phyloP scores from a whole-genome alignment of 169 alveolate genomes.

The Eimeria nieschulzi region DNA sequence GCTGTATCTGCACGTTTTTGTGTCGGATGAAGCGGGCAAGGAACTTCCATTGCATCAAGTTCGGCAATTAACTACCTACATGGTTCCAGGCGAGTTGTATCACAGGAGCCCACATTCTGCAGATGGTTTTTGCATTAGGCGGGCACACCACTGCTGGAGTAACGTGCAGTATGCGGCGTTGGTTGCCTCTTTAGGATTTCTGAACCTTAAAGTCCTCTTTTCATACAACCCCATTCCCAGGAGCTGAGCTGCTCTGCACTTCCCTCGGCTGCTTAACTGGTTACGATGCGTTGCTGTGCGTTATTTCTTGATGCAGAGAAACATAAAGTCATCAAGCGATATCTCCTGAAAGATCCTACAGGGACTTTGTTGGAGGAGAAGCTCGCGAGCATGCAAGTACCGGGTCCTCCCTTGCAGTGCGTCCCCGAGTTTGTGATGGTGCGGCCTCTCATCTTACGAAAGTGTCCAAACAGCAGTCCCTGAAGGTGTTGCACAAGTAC shows the following conservation, averaged over 20 bases:
- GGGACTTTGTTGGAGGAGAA: neutral
- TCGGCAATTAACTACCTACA: constrained; percentile 1
- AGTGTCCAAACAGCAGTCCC: no score
- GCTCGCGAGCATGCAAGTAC: constrained; percentile 6
- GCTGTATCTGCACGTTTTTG: constrained; percentile 8
- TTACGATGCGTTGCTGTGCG: neutral
- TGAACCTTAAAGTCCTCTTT: neutral
- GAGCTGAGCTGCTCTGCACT: no score
- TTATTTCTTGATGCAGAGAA: neutral
- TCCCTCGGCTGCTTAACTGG: no score
- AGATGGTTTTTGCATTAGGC: neutral
- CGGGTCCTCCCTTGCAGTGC: constrained; percentile 5
- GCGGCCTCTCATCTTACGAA: neutral
- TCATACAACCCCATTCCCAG: neutral
- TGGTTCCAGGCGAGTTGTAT: constrained; percentile 14
- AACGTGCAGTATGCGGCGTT: neutral
- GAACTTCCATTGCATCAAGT: constrained; percentile 12
- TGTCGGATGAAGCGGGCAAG: constrained; percentile 18
- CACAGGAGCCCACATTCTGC: neutral
- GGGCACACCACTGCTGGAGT: neutral
- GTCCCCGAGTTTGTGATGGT: constrained; percentile 20
- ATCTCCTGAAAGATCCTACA: neutral
- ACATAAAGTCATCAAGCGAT: constrained; percentile 1
- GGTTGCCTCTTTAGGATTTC: no score
- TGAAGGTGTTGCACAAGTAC: no score